Evolutionary conservation across 2,329 filamentous ascomycete species (phyloP).

Genomic region (Cladosporium sp.): DNA sequence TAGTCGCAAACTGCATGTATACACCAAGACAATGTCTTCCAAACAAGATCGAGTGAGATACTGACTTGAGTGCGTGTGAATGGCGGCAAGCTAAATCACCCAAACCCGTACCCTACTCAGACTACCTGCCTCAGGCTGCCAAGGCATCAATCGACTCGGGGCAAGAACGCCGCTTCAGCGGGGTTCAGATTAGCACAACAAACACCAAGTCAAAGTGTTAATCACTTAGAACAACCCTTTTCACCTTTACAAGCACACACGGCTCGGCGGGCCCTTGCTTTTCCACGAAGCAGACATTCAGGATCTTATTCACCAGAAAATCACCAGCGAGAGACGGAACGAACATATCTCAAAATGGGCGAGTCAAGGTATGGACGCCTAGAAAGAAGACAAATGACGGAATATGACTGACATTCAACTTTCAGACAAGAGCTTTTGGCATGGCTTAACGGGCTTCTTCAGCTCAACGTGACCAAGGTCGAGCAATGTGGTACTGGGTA

Average conservation of each 20-base stretch:
- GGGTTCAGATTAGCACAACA: slow-evolving; percentile 1
- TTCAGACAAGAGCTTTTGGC: slow-evolving; percentile 88
- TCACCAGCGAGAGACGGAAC: not conserved
- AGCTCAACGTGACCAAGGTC: slow-evolving; percentile 96
- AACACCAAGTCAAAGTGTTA: slow-evolving; percentile 6
- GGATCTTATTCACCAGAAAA: not conserved
- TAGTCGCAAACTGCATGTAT: too few relatives aligned
- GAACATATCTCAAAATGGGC: slow-evolving; percentile 26
- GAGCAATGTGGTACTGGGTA: slow-evolving; percentile 99
- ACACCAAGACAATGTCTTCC: not conserved
- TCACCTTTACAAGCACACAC: slow-evolving; percentile 21
- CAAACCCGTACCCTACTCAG: not conserved
- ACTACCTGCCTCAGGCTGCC: not conserved
- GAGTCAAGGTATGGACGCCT: slow-evolving; percentile 26
- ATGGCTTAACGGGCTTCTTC: slow-evolving; percentile 97
- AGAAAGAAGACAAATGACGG: not conserved
- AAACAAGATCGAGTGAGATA: not conserved
- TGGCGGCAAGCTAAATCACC: not conserved
- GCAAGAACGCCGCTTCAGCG: slow-evolving; percentile 5
- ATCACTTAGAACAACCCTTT: slow-evolving; percentile 27
- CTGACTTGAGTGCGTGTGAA: too few relatives aligned
- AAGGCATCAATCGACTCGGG: not conserved
- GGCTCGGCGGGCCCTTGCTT: not conserved
- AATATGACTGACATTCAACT: slow-evolving; percentile 18
- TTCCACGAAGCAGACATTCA: not conserved